Evolutionary conservation across 2,329 filamentous ascomycete genomes (phyloP).

Genomic region (Davidsoniella eucalypti): DNA sequence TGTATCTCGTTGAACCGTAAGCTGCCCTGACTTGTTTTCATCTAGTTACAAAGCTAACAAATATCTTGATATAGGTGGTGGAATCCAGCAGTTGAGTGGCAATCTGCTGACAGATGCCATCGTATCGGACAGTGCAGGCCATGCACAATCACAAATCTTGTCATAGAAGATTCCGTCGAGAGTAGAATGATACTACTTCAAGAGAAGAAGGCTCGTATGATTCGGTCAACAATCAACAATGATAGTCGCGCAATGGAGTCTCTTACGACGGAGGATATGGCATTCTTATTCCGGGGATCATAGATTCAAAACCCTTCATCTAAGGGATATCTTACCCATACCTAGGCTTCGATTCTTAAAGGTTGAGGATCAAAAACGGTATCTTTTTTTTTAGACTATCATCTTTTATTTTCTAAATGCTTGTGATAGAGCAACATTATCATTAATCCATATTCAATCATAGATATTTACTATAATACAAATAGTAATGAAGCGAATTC

Average conservation of each 20-base stretch:
- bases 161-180: slow-evolving; percentile 94
- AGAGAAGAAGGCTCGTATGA: slow-evolving; percentile 98
- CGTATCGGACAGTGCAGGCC: slow-evolving; percentile 90
- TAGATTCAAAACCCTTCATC: slow-evolving; percentile 14
- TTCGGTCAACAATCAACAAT: slow-evolving; percentile 88
- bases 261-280: slow-evolving; percentile 77
- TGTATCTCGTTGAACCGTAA: slow-evolving; percentile 93
- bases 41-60: slow-evolving; percentile 4
- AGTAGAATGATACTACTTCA: slow-evolving; percentile 88
- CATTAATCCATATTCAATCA: neutral
- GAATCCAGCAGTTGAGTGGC: slow-evolving; percentile 99
- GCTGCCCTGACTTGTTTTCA: slow-evolving; percentile 22
- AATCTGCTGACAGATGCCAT: slow-evolving; percentile 84
- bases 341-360: no score
- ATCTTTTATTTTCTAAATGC: no score
- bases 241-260: slow-evolving; percentile 86
- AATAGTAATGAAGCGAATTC: neutral
- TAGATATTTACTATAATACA: neutral
- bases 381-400: no score
- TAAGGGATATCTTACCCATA: no score
- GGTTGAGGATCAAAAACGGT: no score
- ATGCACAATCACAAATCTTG: slow-evolving; percentile 84
- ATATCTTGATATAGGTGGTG: slow-evolving; percentile 54
- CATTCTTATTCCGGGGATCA: slow-evolving; percentile 78
- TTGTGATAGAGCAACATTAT: no score